Evolutionary conservation across 768 basidiomycete species (phyloP).

Genomic region (Tephrocybe sp.): DNA sequence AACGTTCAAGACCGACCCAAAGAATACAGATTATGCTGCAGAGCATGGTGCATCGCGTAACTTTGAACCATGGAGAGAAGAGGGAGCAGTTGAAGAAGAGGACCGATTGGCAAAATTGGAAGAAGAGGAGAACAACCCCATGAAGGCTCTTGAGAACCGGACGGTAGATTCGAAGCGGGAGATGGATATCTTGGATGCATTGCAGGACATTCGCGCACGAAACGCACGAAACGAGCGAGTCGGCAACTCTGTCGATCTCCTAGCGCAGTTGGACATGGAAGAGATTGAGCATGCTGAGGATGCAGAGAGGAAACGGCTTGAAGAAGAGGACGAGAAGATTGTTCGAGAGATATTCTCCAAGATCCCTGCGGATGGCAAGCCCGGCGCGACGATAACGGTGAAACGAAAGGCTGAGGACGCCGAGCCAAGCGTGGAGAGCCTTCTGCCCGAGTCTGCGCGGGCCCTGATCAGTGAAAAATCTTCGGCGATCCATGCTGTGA

Average conservation of each 20-base stretch:
- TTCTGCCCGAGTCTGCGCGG: conserved; percentile 65
- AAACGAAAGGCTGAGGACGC: conserved; percentile 83
- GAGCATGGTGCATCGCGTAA: conserved; percentile 98
- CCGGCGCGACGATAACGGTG: conserved; percentile 53
- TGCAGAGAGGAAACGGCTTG: conserved; percentile 60
- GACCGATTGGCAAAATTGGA: conserved; percentile 84
- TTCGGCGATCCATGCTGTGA: conserved; percentile 36
- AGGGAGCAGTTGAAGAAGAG: conserved; percentile 71
- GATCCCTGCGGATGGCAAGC: conserved; percentile 36
- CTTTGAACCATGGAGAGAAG: conserved; percentile 96
- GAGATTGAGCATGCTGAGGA: conserved; percentile 81
- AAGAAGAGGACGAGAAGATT: conserved; percentile 90
- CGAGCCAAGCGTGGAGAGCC: conserved; percentile 67
- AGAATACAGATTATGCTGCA: conserved; percentile 90
- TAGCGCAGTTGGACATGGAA: conserved; percentile 58
- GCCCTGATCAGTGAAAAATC: conserved; percentile 54
- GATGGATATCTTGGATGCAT: conserved; percentile 96
- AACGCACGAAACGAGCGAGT: conserved; percentile 88
- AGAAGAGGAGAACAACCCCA: conserved; percentile 94
- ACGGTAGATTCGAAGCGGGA: conserved; percentile 92
- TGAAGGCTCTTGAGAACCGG: conserved; percentile 94
- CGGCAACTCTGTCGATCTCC: conserved; percentile 69
- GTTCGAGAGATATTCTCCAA: conserved; percentile 88
- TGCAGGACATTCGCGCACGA: conserved; percentile 86
- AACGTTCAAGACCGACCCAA: conserved; percentile 99